These are phyloP conservation scores for Candida glaebosa DNA, from an alignment of 805 yeast species.

Conservation along the genomic window DNA sequence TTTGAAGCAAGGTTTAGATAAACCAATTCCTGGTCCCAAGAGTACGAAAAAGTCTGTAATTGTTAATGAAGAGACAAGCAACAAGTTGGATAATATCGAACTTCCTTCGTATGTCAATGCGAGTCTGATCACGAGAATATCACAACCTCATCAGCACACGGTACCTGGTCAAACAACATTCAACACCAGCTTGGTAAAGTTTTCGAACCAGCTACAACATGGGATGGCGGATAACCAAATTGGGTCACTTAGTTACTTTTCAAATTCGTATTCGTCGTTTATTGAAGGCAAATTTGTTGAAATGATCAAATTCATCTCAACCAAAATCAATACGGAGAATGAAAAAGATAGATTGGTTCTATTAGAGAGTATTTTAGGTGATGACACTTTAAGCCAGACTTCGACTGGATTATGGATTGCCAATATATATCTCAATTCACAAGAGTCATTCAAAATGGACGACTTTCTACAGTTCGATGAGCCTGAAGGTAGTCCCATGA, in stretches of 20 bases:
- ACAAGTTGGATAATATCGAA: slow-evolving; percentile 30
- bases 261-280: slow-evolving; percentile 15
- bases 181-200: slow-evolving; percentile 2
- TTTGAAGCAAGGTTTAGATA: slow-evolving; percentile 14
- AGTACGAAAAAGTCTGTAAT: neutral
- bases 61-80: slow-evolving; percentile 9
- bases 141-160: neutral
- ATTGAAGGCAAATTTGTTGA: slow-evolving; percentile 20
- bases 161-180: slow-evolving; percentile 3
- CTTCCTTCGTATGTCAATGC: slow-evolving; percentile 38
- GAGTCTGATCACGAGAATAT: slow-evolving; percentile 19
- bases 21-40: slow-evolving; percentile 1
- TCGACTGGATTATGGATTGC: slow-evolving; percentile 32
- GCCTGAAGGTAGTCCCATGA: neutral
- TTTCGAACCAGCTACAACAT: slow-evolving; percentile 1
- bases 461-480: slow-evolving; percentile 17
- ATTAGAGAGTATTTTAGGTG: slow-evolving; percentile 1
- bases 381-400: slow-evolving; percentile 5
- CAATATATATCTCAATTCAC: slow-evolving; percentile 14
- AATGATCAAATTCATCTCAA: slow-evolving; percentile 10
- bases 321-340: slow-evolving; percentile 5
- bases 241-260: slow-evolving; percentile 6
- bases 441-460: slow-evolving; percentile 11
- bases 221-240: neutral
- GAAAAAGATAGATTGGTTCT: slow-evolving; percentile 4